phyloP scores from a whole-genome alignment of 805 yeast genomes.

The Ogataea populi-albae region DNA sequence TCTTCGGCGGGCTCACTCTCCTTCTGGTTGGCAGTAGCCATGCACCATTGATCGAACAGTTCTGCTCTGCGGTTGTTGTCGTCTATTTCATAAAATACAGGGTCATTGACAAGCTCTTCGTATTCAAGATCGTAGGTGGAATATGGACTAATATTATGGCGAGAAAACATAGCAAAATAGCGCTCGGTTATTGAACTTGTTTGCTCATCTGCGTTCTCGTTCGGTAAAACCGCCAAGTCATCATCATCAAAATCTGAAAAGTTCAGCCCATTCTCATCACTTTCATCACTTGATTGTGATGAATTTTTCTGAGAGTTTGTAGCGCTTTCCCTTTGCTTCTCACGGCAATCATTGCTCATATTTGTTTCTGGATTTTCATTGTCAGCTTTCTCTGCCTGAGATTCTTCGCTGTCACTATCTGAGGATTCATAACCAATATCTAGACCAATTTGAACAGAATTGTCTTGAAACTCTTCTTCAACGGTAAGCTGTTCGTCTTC shows the following conservation, averaged over 20 bases:
- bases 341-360: too few relatives aligned
- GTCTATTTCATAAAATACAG: slow-evolving; percentile 24
- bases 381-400: not conserved
- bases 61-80: slow-evolving; percentile 15
- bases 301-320: slow-evolving; percentile 1
- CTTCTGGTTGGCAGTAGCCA: slow-evolving; percentile 1
- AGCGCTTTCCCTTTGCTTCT: not conserved
- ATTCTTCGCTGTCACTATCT: slow-evolving; percentile 1
- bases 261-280: slow-evolving; percentile 1
- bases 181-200: slow-evolving; percentile 4
- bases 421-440: slow-evolving; percentile 14
- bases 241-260: slow-evolving; percentile 6
- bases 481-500: slow-evolving; percentile 4
- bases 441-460: slow-evolving; percentile 8
- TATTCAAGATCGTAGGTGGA: slow-evolving; percentile 25
- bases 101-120: slow-evolving; percentile 18
- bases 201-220: slow-evolving; percentile 4
- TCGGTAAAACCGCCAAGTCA: too few relatives aligned
- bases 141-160: slow-evolving; percentile 18
- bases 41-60: slow-evolving; percentile 26
- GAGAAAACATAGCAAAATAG: slow-evolving; percentile 15
- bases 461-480: slow-evolving; percentile 1
- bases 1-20: not conserved
- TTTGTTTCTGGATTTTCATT: not conserved
- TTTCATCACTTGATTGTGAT: not conserved